A percentile compares a stretch with the other conserved stretches of the same genome.
These are phyloP conservation scores for Inga laurina DNA, from an alignment of 306 rosid genomes.

Conservation along the genomic window DNA sequence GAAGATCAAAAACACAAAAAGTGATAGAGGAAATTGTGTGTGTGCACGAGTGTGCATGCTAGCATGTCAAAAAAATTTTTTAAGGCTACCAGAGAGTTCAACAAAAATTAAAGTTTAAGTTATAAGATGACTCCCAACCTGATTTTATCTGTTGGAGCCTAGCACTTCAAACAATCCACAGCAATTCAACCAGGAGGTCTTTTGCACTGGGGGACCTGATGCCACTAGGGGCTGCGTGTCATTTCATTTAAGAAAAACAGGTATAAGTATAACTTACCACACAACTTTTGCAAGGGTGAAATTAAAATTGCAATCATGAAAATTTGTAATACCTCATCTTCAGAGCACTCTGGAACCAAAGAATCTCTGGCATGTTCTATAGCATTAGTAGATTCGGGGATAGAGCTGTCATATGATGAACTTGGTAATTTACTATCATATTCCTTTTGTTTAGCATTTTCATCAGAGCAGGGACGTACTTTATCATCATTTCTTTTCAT, in stretches of 20 bases:
- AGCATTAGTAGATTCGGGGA: slow-evolving; percentile 40
- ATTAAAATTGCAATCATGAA: slow-evolving; percentile 22
- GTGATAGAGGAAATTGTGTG: background rate
- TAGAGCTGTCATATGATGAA: slow-evolving; percentile 37
- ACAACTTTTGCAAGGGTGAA: background rate
- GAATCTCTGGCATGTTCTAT: slow-evolving; percentile 42
- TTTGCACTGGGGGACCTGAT: slow-evolving; percentile 51
- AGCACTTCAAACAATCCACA: slow-evolving; percentile 79
- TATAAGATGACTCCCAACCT: slow-evolving; percentile 51
- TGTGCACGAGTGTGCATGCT: background rate
- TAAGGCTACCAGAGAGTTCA: slow-evolving; percentile 18
- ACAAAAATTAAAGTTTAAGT: background rate
- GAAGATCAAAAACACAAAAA: slow-evolving; percentile 9
- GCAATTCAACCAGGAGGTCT: slow-evolving; percentile 67
- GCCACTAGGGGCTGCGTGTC: slow-evolving; percentile 54
- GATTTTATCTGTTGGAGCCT: slow-evolving; percentile 65
- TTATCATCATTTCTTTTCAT: slow-evolving; percentile 45
- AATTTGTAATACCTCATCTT: slow-evolving; percentile 60
- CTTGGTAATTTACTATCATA: slow-evolving; percentile 31
- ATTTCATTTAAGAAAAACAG: slow-evolving; percentile 35
- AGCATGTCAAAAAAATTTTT: background rate
- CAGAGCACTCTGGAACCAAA: slow-evolving; percentile 52
- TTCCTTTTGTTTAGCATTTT: slow-evolving; percentile 43
- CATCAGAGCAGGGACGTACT: slow-evolving; percentile 28
- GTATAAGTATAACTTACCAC: slow-evolving; percentile 10